Evolutionary conservation across 179 eudicot genomes (phyloP).

Genomic region (Beta lomatogona): DNA sequence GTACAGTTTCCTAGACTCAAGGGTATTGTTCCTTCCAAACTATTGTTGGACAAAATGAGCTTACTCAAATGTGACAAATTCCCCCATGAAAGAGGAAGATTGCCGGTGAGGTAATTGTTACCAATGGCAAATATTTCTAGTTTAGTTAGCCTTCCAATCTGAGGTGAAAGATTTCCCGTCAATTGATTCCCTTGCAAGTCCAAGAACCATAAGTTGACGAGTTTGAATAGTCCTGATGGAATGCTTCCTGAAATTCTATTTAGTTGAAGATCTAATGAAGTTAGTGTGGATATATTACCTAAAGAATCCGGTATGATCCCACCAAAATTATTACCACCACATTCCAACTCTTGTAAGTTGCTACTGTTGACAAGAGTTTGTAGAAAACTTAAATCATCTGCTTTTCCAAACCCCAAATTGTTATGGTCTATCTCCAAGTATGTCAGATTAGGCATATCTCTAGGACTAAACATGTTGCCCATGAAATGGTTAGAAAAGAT

Average conservation of each 20-base stretch:
- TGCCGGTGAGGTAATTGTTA: slow-evolving; percentile 11
- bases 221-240: slow-evolving; percentile 13
- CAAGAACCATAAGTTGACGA: neutral
- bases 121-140: neutral
- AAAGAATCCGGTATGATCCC: slow-evolving; percentile 6
- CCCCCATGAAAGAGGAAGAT: slow-evolving; percentile 5
- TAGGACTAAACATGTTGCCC: neutral
- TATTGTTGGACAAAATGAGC: neutral
- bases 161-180: slow-evolving; percentile 8
- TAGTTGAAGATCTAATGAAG: neutral
- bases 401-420: neutral
- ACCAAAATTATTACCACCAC: slow-evolving; percentile 3
- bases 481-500: neutral
- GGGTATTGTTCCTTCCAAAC: slow-evolving; percentile 13
- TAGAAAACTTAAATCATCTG: slow-evolving; percentile 27
- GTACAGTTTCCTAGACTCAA: neutral
- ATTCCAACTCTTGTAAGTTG: neutral
- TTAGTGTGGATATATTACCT: slow-evolving; percentile 11
- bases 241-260: slow-evolving; percentile 1
- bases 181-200: neutral
- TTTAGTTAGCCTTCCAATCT: neutral
- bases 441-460: neutral
- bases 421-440: neutral
- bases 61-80: slow-evolving; percentile 6
- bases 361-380: slow-evolving; percentile 13